Base-by-base conservation (phyloP, 495 filamentous ascomycete genomes). In the Acidomyces sp. region DNA sequence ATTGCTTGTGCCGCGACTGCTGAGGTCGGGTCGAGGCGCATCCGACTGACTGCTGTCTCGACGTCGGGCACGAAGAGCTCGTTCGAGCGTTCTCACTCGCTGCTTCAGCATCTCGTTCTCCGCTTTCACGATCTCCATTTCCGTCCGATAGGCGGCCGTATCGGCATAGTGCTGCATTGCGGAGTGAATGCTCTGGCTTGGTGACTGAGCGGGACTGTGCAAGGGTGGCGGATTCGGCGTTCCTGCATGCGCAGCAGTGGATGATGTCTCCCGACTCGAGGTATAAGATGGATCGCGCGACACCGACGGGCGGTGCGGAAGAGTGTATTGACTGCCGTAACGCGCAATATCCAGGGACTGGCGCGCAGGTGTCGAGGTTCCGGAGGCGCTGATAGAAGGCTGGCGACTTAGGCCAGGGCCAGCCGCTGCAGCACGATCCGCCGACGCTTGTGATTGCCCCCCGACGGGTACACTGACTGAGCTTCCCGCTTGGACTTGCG, bases 31-130 rank as follows among this genome's bases (percentile, higher is more conserved):
- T 12, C 45, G 30, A 17, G 40, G 16, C 19, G 24, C 29, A 21
- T 46, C 48, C 0, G 25, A 34, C n/a, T 37, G 46, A 29, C 48
- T 52, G 32, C 38, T 43, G 26, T 39, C 51, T 7, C 47, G 21
- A 6, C 51, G 17, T 6, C 46, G 38, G 18, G 38, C 20, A 3
- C 37, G 26, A 1, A 57, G 38, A 10, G 43, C 41, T 10, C 63
- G 61, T 28, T 93, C 85, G 22, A 92, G 60, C 45, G 87, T 83
- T 34, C 77, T 69, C 17, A 94, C 73, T 16, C 82, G 71, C 35
- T 69, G 65, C 50, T 78, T 78, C 31, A 94, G 64, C 26, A 65
- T 56, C 40, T 92, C 85, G 52, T 94, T 94, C 62, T 94, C 86
- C 7, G 69, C 63, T 59, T 80, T 85, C 26, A 79, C 71, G 4